These are phyloP conservation scores for Nannizziopsis barbatae DNA, from an alignment of 2,329 filamentous ascomycete species.

Conservation along the genomic window DNA sequence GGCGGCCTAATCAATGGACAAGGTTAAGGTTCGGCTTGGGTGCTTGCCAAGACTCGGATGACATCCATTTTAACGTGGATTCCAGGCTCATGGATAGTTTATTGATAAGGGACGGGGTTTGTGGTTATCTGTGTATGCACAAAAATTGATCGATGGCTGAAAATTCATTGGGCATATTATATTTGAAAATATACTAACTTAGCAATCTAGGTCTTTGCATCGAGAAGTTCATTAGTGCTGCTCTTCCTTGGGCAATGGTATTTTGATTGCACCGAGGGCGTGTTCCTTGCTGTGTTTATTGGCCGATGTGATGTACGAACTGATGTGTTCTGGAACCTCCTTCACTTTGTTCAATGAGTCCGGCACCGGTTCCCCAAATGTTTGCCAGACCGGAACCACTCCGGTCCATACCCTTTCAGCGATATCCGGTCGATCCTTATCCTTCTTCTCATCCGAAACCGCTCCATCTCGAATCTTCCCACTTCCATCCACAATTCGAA, in stretches of 20 bases:
- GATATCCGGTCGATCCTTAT: conserved; percentile 39
- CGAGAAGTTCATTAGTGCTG: conserved; percentile 18
- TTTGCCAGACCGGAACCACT: conserved; percentile 53
- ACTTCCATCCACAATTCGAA: conserved; percentile 58
- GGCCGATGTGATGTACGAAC: conserved; percentile 40
- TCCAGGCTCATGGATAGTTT: too few relatives aligned
- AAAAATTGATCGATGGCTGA: too few relatives aligned
- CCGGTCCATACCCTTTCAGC: conserved; percentile 47
- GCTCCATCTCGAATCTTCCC: conserved; percentile 61
- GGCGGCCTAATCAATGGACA: too few relatives aligned
- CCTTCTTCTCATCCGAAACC: conserved; percentile 51
- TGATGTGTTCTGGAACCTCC: conserved; percentile 52
- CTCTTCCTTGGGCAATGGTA: conserved; percentile 23
- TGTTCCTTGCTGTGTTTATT: conserved; percentile 37
- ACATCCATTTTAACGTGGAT: too few relatives aligned
- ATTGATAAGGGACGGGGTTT: too few relatives aligned
- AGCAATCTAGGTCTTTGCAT: neutral
- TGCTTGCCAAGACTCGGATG: too few relatives aligned
- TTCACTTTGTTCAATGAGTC: conserved; percentile 48
- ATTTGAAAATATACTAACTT: neutral
- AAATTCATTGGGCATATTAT: neutral
- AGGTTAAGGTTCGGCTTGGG: too few relatives aligned
- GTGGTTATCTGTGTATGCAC: too few relatives aligned
- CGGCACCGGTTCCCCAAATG: conserved; percentile 52
- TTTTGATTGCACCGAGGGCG: conserved; percentile 28